Evolutionary conservation across 2,329 filamentous ascomycete species (phyloP).

Genomic region (Fusarium sp.): DNA sequence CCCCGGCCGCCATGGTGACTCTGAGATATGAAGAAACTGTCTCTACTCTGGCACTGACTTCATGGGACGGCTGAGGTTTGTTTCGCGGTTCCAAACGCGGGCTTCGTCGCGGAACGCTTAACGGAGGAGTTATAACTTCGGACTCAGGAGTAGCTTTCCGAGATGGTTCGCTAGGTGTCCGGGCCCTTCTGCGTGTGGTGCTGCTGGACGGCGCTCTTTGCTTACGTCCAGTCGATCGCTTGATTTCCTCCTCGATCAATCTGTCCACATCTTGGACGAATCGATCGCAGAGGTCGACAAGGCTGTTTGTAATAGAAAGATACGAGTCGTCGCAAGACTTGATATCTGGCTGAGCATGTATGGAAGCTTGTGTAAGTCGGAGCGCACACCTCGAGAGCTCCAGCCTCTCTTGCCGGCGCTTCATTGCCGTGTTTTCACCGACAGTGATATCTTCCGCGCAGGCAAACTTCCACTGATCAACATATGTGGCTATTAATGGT

Average conservation of each 20-base stretch:
- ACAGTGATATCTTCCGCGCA: neutral
- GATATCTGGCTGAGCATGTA: neutral
- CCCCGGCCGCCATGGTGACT: neutral
- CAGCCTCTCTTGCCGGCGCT: neutral
- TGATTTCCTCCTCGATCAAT: neutral
- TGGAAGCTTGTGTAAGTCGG: neutral
- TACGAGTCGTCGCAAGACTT: neutral
- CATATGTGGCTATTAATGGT: neutral
- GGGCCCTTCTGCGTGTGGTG: neutral
- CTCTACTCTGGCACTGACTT: neutral
- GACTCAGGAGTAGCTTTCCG: too few species aligned
- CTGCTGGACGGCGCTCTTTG: neutral
- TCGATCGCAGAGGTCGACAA: neutral
- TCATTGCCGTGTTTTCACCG: accelerated
- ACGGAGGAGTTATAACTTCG: neutral
- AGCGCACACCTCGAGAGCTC: neutral
- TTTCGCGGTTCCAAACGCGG: neutral
- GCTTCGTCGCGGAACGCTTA: neutral
- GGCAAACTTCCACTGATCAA: neutral
- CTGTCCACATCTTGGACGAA: neutral
- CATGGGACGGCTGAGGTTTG: neutral
- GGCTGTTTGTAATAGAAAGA: neutral
- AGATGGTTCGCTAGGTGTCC: neutral
- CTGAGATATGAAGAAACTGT: neutral
- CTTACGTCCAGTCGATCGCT: accelerated